A percentile compares a stretch with the other conserved stretches of the same genome.
phyloP scores from a whole-genome alignment of 768 basidiomycete genomes.

The Leccinum arenicola region DNA sequence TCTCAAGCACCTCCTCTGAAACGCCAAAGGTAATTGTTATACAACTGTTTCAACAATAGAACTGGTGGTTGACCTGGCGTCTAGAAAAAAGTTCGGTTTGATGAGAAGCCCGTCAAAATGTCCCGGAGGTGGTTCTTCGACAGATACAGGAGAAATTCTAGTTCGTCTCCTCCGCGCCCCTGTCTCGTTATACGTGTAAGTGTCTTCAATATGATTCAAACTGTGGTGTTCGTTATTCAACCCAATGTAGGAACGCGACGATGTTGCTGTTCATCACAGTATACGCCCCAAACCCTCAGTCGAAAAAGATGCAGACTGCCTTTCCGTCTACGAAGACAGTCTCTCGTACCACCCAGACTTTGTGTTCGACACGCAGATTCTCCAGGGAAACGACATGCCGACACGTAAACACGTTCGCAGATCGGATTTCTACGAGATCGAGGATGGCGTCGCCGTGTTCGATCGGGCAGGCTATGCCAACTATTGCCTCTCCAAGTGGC shows the following conservation, averaged over 20 bases:
- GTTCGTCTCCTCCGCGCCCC: constrained; percentile 22
- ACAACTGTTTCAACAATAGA: background rate
- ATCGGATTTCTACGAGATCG: constrained; percentile 29
- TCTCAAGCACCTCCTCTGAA: constrained; percentile 8
- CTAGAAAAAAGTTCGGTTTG: constrained; percentile 27
- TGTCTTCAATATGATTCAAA: background rate
- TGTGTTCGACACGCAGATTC: constrained; percentile 16
- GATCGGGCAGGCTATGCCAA: constrained; percentile 25
- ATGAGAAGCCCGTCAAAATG: constrained; percentile 26
- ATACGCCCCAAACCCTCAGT: background rate
- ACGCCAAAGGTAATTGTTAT: constrained; percentile 18
- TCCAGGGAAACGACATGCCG: constrained; percentile 16
- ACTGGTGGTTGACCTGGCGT: constrained; percentile 1
- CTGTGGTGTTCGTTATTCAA: background rate
- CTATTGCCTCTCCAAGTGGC: constrained; percentile 25
- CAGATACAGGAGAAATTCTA: constrained; percentile 9
- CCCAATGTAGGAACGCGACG: constrained; percentile 13
- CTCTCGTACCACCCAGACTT: constrained; percentile 19
- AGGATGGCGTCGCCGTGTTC: constrained; percentile 26
- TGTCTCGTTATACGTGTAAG: constrained; percentile 29
- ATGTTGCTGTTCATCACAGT: background rate
- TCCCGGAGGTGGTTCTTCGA: constrained; percentile 19
- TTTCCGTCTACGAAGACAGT: constrained; percentile 31
- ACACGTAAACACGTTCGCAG: constrained; percentile 6
- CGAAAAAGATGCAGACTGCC: constrained; percentile 19